Evolutionary conservation across 768 basidiomycete species (phyloP), one percentile per base, ranked within the genome.

Genomic region (Tricholoma furcatifolium): DNA sequence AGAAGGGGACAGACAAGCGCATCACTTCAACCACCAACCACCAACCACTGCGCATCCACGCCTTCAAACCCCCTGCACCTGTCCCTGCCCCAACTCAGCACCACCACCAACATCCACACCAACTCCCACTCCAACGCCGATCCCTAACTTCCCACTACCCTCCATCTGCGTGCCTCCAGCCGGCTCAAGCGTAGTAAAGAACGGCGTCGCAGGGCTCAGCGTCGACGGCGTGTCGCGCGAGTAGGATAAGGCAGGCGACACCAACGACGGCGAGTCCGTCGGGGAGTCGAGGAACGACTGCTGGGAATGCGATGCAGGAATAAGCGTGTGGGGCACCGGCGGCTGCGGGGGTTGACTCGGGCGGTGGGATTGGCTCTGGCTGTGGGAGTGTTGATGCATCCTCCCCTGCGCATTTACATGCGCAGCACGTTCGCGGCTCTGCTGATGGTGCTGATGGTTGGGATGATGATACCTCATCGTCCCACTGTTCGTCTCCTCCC

Each of bases 121-220:
- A 27, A 27, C 27, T 4, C 27, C 27, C 3, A 27, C 27, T 4
- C 27, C 27, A 4, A 27, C 27, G 27, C 27, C 7, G 27, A 27
- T 27, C 27, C 27, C 27, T 7, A 27, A 7, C 27, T 27, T 27
- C 27, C 27, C 27, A 27, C 7, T 27, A 7, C 15, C 50, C 40
- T 50, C 39, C 34, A 40, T 41, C 51, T 53, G 50, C 20, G 46
- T 27, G 7, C 27, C 47, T 2, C 58, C 58, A n/a, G 43, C 67
- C 60, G 87, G 87, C 11, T 82, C 80, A 62, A 87, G 86, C 7
- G 81, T 79, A 23, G 80, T 79, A 67, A 87, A 83, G 70, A 86
- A 88, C 10, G 85, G 85, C 10, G 85, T 88, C 10, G 84, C 79
- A 15, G 86, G 86, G 62, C 86, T 87, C 50, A 87, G 73, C 24